Percentiles rank a stretch among this genome's conserved stretches.
Conservation (phyloP, 2,329 filamentous ascomycete species). For the Metarhizium anisopliae region DNA sequence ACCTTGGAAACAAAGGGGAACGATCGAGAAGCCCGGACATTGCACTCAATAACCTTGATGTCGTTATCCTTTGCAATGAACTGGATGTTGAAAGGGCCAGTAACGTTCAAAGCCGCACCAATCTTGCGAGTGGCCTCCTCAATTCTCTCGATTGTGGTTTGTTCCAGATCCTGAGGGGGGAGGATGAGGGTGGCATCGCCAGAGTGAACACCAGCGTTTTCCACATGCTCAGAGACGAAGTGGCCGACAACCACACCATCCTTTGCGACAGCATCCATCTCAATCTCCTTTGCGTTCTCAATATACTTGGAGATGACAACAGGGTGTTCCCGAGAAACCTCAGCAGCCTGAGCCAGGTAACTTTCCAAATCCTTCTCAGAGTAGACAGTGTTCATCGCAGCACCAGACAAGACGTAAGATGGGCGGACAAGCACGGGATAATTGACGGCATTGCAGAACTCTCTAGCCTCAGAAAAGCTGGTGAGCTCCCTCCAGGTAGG, state of each 20-base stretch:
- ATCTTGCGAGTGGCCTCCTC: slow-evolving; percentile 96
- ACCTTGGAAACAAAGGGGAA: slow-evolving; percentile 99
- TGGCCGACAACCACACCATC: slow-evolving; percentile 87
- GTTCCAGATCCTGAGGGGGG: slow-evolving; percentile 85
- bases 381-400: slow-evolving; percentile 99
- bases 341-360: slow-evolving; percentile 82
- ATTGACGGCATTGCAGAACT: slow-evolving; percentile 78
- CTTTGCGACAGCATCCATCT: slow-evolving; percentile 96
- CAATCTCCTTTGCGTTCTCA: slow-evolving; percentile 97
- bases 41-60: slow-evolving; percentile 99
- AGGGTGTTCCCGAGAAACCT: slow-evolving; percentile 90
- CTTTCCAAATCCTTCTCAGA: slow-evolving; percentile 84
- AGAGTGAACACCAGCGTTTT: slow-evolving; percentile 97
- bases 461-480: slow-evolving; percentile 80
- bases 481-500: slow-evolving; percentile 97
- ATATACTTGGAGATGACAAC: slow-evolving; percentile 99
- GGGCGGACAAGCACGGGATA: slow-evolving; percentile 94
- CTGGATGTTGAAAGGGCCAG: slow-evolving; percentile 96
- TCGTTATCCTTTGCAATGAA: slow-evolving; percentile 99
- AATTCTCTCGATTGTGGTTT: slow-evolving; percentile 81
- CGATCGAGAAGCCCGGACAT: slow-evolving; percentile 89
- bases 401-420: slow-evolving; percentile 93
- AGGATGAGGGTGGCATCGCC: slow-evolving; percentile 94
- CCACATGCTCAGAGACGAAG: slow-evolving; percentile 97
- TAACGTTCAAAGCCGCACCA: slow-evolving; percentile 85